phyloP scores from a whole-genome alignment of 371 early-diverging fungal species.

The Haplosporangium sp. region DNA sequence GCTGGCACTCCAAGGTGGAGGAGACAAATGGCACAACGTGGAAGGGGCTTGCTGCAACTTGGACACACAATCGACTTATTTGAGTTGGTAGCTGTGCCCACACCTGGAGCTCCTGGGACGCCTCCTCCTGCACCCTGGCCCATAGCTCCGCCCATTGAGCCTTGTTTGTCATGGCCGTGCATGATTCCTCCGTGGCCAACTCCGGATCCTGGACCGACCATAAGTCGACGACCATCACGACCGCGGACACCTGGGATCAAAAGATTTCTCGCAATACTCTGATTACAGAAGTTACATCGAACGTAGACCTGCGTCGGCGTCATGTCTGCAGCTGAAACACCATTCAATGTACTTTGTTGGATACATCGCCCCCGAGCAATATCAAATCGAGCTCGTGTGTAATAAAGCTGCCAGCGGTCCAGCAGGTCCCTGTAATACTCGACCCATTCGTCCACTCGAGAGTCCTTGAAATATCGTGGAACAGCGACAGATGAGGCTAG shows the following conservation, averaged over 20 bases:
- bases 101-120: constrained; percentile 34
- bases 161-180: constrained; percentile 44
- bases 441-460: constrained; percentile 81
- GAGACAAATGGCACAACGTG: constrained; percentile 93
- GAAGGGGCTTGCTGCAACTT: constrained; percentile 87
- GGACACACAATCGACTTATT: constrained; percentile 70
- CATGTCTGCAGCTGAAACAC: constrained; percentile 63
- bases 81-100: constrained; percentile 20
- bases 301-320: constrained; percentile 87
- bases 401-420: constrained; percentile 91
- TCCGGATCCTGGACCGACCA: constrained; percentile 53
- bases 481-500: constrained; percentile 74
- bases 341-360: constrained; percentile 54
- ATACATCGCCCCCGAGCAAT: constrained; percentile 80
- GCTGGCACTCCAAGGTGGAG: constrained; percentile 87
- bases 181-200: constrained; percentile 26
- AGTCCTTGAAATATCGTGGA: constrained; percentile 70
- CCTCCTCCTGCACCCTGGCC: constrained; percentile 21
- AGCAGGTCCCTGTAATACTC: constrained; percentile 89
- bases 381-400: constrained; percentile 87
- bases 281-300: constrained; percentile 91
- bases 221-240: constrained; percentile 67
- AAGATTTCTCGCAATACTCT: constrained; percentile 76
- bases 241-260: constrained; percentile 64
- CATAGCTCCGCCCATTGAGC: constrained; percentile 47